Evolutionary conservation across 2,329 filamentous ascomycete genomes (phyloP), one percentile per base, ranked within the genome.

Genomic region (Alternaria sp.): DNA sequence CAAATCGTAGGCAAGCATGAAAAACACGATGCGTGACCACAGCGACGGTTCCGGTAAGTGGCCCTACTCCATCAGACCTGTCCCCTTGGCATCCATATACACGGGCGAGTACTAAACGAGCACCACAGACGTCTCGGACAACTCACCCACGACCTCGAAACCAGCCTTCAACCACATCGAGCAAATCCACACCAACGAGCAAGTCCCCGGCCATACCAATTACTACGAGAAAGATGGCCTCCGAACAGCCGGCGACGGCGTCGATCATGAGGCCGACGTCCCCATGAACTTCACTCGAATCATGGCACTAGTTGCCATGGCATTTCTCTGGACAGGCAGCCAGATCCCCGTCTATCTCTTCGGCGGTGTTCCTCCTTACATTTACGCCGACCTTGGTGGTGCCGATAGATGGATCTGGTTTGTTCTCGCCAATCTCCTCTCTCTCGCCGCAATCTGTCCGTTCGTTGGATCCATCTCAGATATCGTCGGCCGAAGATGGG

Each of bases 321-420:
- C 62, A 5, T 67, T 66, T 22, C 41, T 88, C 30, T 88, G 86
- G 86, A 87, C 84, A 46, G 86, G 85, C n/a, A 85, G 82, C 61
- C 86, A 88, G 64, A 87, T 88, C 51, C 86, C 86, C 1, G 80
- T 88, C 24, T 71, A 71, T 43, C 66, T 71, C 22, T 69, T 70
- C 46, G 69, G 69, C 5, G 67, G 69, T 9, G 62, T 72, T 9
- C 72, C 72, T 22, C 73, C 73, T 0, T 82, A 85, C 64, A 85
- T 89, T 54, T 89, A 89, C 72, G 72, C 75, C 39, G 84, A 87
- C 32, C 84, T 90, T 61, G 87, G 87, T 22, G 87, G 88, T 52
- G 76, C 81, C 7, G 85, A 87, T 70, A 79, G 84, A 57, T 88
- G 85, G 85, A 82, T 87, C 46, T 88, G 87, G 88, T 69, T 75